Percentiles rank a stretch among this genome's conserved stretches.
Conservation (phyloP, 1,284 basidiomycete species). For the Marasmius tenuissimus region DNA sequence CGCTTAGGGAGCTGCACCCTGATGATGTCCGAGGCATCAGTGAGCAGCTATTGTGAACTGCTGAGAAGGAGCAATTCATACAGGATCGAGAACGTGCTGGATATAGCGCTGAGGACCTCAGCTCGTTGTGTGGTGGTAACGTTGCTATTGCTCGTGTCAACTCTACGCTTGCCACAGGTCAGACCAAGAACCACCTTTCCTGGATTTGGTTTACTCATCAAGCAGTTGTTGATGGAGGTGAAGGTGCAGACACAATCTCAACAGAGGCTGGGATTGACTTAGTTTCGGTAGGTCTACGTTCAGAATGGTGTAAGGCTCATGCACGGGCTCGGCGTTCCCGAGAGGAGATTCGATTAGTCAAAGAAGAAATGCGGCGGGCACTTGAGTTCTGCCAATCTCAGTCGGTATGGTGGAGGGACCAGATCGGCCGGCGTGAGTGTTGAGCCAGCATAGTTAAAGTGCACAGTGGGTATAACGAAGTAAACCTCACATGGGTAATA, state of each 20-base stretch:
- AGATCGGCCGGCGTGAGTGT: not conserved
- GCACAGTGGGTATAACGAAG: no score
- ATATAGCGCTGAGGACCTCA: not conserved
- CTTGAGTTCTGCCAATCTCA: not conserved
- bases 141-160: not conserved
- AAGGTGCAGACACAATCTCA: not conserved
- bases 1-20: not conserved
- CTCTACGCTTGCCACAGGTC: not conserved
- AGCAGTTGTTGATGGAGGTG: not conserved
- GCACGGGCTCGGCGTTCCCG: not conserved
- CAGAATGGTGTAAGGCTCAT: slow-evolving; percentile 4
- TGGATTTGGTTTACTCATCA: not conserved
- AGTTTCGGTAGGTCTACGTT: not conserved
- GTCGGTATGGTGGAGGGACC: not conserved
- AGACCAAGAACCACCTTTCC: not conserved
- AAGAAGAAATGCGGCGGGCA: slow-evolving; percentile 4
- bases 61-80: not conserved
- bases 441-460: no score
- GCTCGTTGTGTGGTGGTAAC: not conserved
- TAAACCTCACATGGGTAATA: no score
- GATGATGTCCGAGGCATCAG: not conserved
- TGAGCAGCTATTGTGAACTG: not conserved
- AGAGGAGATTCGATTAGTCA: slow-evolving; percentile 1
- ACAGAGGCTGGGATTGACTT: no score
- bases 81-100: not conserved